phyloP scores from a whole-genome alignment of 768 basidiomycete species.

The Suillus discolor region DNA sequence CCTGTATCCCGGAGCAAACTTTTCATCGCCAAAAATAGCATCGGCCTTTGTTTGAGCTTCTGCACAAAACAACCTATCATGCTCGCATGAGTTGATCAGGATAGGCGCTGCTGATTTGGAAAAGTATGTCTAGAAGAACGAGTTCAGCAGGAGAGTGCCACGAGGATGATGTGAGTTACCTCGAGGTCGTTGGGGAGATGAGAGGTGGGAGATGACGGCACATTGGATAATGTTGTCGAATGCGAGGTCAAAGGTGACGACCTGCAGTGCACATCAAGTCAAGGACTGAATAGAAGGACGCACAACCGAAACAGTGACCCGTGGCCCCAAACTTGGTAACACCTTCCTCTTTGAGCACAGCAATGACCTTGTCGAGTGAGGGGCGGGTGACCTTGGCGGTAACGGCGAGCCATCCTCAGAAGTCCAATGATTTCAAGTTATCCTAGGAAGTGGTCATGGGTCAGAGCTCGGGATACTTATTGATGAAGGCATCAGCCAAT shows the following conservation, averaged over 20 bases:
- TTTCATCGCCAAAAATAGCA: slow-evolving; percentile 47
- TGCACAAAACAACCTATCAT: slow-evolving; percentile 52
- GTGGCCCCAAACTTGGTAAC: slow-evolving; percentile 42
- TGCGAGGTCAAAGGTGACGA: slow-evolving; percentile 64
- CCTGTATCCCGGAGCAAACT: slow-evolving; percentile 52
- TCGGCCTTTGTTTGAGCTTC: slow-evolving; percentile 50
- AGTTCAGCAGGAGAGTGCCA: not conserved
- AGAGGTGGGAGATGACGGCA: slow-evolving; percentile 59
- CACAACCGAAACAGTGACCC: slow-evolving; percentile 46
- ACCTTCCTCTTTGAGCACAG: slow-evolving; percentile 39
- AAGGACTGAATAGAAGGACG: slow-evolving; percentile 1
- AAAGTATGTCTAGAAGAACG: slow-evolving; percentile 48
- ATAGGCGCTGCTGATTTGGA: slow-evolving; percentile 51
- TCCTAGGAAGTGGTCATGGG: slow-evolving; percentile 7
- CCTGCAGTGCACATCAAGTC: slow-evolving; percentile 27
- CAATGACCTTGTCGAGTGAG: slow-evolving; percentile 38
- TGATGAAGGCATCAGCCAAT: not conserved
- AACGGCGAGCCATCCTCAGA: slow-evolving; percentile 43
- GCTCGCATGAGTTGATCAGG: slow-evolving; percentile 66
- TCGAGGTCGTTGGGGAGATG: slow-evolving; percentile 65
- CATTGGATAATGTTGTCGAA: slow-evolving; percentile 54
- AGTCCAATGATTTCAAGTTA: slow-evolving; percentile 35
- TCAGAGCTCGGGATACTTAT: not conserved
- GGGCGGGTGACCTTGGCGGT: slow-evolving; percentile 35
- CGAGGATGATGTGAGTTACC: slow-evolving; percentile 32